These are phyloP conservation scores for Chlamydomonas schloesseri DNA, from an alignment of 139 green algal species.

Conservation along the genomic window DNA sequence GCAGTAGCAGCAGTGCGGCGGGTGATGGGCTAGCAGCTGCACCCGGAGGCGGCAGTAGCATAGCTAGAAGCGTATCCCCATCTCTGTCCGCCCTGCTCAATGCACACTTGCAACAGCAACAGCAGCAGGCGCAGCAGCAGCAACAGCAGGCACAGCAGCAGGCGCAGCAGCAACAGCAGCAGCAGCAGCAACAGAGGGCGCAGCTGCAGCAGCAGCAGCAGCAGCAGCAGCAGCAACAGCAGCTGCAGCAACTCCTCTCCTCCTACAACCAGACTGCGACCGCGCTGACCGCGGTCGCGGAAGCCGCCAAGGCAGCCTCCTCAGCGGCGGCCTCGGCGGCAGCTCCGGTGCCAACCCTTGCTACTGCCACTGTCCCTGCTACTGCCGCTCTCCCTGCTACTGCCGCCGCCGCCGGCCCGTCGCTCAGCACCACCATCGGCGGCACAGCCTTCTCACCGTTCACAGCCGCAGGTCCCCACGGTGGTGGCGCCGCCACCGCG, in stretches of 20 bases:
- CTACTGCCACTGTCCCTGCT: background rate
- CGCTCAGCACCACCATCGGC: no score
- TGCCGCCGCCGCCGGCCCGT: no score
- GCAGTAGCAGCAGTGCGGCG: no score
- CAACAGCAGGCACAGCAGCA: background rate
- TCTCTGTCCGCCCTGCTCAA: no score
- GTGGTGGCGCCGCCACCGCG: no score
- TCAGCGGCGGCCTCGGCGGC: no score
- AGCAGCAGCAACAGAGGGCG: background rate
- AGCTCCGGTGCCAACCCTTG: background rate
- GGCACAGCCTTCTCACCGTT: no score
- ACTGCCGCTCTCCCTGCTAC: background rate
- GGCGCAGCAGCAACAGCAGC: background rate
- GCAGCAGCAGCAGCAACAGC: background rate
- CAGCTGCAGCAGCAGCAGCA: constrained; percentile 9
- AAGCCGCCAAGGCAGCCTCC: background rate
- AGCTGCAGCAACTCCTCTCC: background rate
- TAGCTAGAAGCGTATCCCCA: no score
- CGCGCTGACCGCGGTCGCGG: background rate
- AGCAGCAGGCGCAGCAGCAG: background rate
- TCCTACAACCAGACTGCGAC: background rate
- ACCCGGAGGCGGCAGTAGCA: no score
- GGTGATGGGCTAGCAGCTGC: no score
- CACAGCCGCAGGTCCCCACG: no score
- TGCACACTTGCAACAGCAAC: background rate